These are phyloP conservation scores for Polysphondylium violaceum DNA, from an alignment of 78 protist genomes.

Conservation along the genomic window DNA sequence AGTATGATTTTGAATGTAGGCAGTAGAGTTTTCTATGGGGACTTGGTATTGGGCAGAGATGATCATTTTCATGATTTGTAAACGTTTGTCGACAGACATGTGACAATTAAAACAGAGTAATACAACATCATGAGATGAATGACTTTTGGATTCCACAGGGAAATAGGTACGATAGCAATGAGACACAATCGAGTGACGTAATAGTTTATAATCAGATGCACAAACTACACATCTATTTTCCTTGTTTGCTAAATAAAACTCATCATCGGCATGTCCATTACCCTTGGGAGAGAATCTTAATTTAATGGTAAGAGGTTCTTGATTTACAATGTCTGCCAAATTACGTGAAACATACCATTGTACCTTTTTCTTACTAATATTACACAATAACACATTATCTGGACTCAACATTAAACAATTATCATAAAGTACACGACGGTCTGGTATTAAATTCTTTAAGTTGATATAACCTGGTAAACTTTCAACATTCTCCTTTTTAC, in stretches of 20 bases:
- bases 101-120: slow-evolving; percentile 68
- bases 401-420: slow-evolving; percentile 63
- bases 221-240: slow-evolving; percentile 64
- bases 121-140: slow-evolving; percentile 37
- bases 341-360: slow-evolving; percentile 51
- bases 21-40: slow-evolving; percentile 3
- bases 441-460: slow-evolving; percentile 1
- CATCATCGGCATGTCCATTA: slow-evolving; percentile 65
- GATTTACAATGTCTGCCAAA: background rate
- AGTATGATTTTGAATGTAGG: background rate
- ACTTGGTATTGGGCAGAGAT: slow-evolving; percentile 33
- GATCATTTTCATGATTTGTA: slow-evolving; percentile 57
- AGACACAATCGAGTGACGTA: slow-evolving; percentile 67
- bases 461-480: background rate
- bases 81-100: slow-evolving; percentile 24
- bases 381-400: slow-evolving; percentile 38
- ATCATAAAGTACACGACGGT: slow-evolving; percentile 50
- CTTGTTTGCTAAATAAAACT: slow-evolving; percentile 41
- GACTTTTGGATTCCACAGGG: slow-evolving; percentile 37
- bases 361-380: slow-evolving; percentile 64
- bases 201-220: slow-evolving; percentile 33
- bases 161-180: slow-evolving; percentile 74
- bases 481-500: background rate
- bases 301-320: slow-evolving; percentile 33
- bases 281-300: slow-evolving; percentile 60